Conservation (phyloP, 805 yeast genomes). For the Saccharomycopsis fibuligera region DNA sequence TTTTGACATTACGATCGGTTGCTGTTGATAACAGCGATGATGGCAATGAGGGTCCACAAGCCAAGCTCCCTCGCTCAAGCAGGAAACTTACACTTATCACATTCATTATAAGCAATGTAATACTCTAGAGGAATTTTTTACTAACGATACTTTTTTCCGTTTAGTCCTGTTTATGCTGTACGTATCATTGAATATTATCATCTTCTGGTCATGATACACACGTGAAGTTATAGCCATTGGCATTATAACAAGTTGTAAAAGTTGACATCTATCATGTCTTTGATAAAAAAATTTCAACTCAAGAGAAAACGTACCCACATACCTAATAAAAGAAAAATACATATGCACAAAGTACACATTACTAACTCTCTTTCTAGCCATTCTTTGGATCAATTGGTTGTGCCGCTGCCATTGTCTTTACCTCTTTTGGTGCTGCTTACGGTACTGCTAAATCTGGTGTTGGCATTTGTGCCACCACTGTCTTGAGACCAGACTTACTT, state of each 20-base stretch:
- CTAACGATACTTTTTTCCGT: conserved; percentile 7
- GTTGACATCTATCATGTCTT: background rate
- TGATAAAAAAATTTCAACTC: background rate
- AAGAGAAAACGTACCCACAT: background rate
- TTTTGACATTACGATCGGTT: background rate
- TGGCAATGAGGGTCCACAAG: background rate
- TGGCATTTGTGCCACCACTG: conserved; percentile 98
- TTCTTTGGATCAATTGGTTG: conserved; percentile 99
- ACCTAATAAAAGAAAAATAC: too few relatives aligned
- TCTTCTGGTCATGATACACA: background rate
- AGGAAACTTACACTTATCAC: too few relatives aligned
- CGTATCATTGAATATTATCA: conserved; percentile 21
- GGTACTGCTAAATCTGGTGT: conserved; percentile 99
- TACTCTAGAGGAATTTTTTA: background rate
- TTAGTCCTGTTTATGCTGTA: conserved; percentile 68
- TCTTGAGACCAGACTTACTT: conserved; percentile 91
- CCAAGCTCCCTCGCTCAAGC: too few relatives aligned
- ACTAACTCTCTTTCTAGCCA: conserved; percentile 48
- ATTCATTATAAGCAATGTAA: background rate
- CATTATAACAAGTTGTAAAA: background rate
- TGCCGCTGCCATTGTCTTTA: conserved; percentile 97
- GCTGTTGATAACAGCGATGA: background rate
- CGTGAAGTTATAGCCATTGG: background rate
- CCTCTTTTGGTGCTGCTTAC: conserved; percentile 98
- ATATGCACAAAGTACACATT: too few relatives aligned